Evolutionary conservation across 2,329 filamentous ascomycete species (phyloP).

Genomic region (Pseudocercospora macadamiae): DNA sequence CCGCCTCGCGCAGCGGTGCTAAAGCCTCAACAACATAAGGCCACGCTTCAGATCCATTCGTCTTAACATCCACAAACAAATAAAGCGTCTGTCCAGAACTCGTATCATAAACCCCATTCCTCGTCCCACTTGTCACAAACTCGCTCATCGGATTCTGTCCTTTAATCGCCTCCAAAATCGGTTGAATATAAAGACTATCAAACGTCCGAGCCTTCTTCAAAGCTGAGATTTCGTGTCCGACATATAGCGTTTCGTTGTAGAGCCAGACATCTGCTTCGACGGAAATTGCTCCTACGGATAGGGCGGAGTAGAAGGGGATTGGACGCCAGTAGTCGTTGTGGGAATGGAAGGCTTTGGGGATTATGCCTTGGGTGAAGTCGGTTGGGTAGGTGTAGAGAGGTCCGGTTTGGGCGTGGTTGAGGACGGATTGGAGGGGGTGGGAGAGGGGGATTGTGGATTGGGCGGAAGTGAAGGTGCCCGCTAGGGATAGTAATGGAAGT

Average conservation of each 20-base stretch:
- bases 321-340: conserved; percentile 64
- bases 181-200: conserved; percentile 61
- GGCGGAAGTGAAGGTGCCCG: conserved; percentile 22
- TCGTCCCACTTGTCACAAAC: conserved; percentile 51
- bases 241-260: conserved; percentile 58
- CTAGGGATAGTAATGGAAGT: conserved; percentile 16
- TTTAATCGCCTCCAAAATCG: conserved; percentile 59
- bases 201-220: conserved; percentile 59
- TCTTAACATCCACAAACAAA: conserved; percentile 68
- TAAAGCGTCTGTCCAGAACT: conserved; percentile 60
- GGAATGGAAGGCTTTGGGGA: conserved; percentile 60
- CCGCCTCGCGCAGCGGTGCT: conserved; percentile 57
- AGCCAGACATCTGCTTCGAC: conserved; percentile 65
- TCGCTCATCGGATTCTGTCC: conserved; percentile 58
- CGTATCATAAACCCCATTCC: conserved; percentile 66
- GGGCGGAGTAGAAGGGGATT: conserved; percentile 54
- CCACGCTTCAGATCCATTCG: conserved; percentile 59
- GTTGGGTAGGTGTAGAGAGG: conserved; percentile 63
- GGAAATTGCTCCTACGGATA: conserved; percentile 60
- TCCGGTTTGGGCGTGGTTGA: conserved; percentile 57
- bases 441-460: conserved; percentile 45
- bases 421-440: conserved; percentile 57
- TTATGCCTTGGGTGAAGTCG: conserved; percentile 61
- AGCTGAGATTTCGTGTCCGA: conserved; percentile 59
- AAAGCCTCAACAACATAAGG: conserved; percentile 59